Conservation (phyloP, 2,329 filamentous ascomycete species). For the Paecilomyces sp. region DNA sequence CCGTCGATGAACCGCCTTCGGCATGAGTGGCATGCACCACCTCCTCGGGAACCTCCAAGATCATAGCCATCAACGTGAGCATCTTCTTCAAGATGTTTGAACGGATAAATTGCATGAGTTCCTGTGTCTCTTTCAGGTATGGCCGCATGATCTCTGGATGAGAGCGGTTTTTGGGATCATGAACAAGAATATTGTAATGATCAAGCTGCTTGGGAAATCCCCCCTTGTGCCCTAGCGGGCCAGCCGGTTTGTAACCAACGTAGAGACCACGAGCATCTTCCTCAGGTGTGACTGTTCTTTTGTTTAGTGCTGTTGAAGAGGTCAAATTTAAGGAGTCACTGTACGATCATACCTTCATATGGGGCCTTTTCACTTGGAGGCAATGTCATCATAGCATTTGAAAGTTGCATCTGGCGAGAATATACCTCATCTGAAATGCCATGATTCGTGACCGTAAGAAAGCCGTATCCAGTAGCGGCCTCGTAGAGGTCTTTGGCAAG, state of each 20-base stretch:
- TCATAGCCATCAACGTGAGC: constrained; percentile 1
- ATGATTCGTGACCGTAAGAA: constrained; percentile 1
- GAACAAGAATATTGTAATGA: constrained; percentile 1
- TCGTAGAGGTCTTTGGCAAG: constrained; percentile 1
- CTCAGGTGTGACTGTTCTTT: background rate
- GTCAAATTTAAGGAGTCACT: background rate
- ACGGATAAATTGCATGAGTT: constrained; percentile 1
- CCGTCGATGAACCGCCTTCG: background rate
- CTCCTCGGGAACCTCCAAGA: constrained; percentile 1
- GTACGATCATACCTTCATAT: background rate
- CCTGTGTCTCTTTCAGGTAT: background rate
- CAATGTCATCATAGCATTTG: constrained; percentile 1
- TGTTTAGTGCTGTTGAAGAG: background rate
- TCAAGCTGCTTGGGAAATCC: constrained; percentile 1
- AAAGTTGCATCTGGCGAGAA: background rate
- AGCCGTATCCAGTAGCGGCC: constrained; percentile 1
- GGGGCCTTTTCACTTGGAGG: background rate
- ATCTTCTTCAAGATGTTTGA: constrained; percentile 1
- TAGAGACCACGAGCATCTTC: constrained; percentile 2
- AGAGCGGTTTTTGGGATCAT: background rate
- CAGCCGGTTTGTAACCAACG: constrained; percentile 1
- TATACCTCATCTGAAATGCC: background rate
- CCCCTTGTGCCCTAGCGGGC: background rate
- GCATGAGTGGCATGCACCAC: background rate
- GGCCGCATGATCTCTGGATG: constrained; percentile 1